These are phyloP conservation scores for Linum tenue DNA, from an alignment of 345 rosid genomes.

Conservation along the genomic window DNA sequence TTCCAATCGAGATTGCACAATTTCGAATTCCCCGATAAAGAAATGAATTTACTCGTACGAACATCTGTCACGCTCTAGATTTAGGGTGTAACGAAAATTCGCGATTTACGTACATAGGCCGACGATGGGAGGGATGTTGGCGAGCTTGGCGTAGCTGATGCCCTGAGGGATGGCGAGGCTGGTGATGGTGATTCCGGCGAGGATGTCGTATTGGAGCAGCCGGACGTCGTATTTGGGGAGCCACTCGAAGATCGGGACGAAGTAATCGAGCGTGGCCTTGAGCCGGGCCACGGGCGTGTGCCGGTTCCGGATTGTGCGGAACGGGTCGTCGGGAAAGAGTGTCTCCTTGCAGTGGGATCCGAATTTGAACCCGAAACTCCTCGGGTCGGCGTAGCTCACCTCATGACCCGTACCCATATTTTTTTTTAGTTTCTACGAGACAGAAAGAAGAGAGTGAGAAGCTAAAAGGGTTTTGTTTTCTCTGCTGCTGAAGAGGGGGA, in stretches of 20 bases:
- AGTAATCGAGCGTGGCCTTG: slow-evolving; percentile 42
- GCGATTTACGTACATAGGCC: slow-evolving; percentile 57
- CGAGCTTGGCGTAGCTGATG: slow-evolving; percentile 91
- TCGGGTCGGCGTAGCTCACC: slow-evolving; percentile 49
- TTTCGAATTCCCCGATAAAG: too few relatives aligned
- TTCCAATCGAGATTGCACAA: too few relatives aligned
- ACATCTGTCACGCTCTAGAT: too few relatives aligned
- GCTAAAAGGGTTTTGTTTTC: too few relatives aligned
- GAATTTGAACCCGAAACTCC: slow-evolving; percentile 36
- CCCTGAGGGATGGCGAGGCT: slow-evolving; percentile 94
- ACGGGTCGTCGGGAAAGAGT: slow-evolving; percentile 80
- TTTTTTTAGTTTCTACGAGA: too few relatives aligned
- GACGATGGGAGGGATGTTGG: slow-evolving; percentile 56
- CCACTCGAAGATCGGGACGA: slow-evolving; percentile 73
- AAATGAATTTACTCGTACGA: neutral
- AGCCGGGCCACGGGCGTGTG: slow-evolving; percentile 9
- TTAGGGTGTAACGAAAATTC: too few relatives aligned
- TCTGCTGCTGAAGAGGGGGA: too few relatives aligned
- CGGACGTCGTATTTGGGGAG: slow-evolving; percentile 48
- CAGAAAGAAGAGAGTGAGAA: too few relatives aligned
- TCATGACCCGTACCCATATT: slow-evolving; percentile 1
- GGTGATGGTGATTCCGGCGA: slow-evolving; percentile 88
- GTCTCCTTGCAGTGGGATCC: slow-evolving; percentile 58
- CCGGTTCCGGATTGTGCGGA: slow-evolving; percentile 32
- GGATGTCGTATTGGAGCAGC: slow-evolving; percentile 46